A percentile compares a stretch with the other conserved stretches of the same genome.
These are phyloP conservation scores for Candida xyloterini DNA, from an alignment of 805 yeast species.

Conservation along the genomic window DNA sequence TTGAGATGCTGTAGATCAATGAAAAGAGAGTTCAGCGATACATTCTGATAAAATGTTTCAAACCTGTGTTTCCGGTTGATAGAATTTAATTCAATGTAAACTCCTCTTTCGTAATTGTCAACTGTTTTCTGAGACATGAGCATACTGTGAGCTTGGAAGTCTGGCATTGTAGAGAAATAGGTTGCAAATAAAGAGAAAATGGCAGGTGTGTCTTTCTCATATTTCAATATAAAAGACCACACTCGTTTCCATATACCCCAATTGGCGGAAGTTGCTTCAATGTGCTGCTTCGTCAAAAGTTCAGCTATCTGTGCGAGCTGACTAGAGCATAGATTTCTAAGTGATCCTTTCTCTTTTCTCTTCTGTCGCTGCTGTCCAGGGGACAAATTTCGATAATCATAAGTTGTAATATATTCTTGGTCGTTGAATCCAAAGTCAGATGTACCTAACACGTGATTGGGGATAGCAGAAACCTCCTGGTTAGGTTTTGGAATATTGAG, in stretches of 20 bases:
- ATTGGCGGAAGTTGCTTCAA: slow-evolving; percentile 22
- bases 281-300: slow-evolving; percentile 20
- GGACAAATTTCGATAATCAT: background rate
- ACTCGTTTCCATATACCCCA: slow-evolving; percentile 32
- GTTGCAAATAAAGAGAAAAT: slow-evolving; percentile 31
- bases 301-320: slow-evolving; percentile 27
- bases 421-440: slow-evolving; percentile 1
- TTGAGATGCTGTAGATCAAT: slow-evolving; percentile 8
- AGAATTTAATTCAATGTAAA: slow-evolving; percentile 16
- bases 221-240: slow-evolving; percentile 31
- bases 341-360: slow-evolving; percentile 8
- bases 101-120: slow-evolving; percentile 22
- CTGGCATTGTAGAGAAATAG: slow-evolving; percentile 14
- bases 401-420: background rate
- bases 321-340: slow-evolving; percentile 26
- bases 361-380: background rate
- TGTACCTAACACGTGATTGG: slow-evolving; percentile 2
- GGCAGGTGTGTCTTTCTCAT: slow-evolving; percentile 32
- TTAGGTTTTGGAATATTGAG: background rate
- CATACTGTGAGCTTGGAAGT: slow-evolving; percentile 20
- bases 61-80: slow-evolving; percentile 30
- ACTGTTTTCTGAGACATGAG: slow-evolving; percentile 14
- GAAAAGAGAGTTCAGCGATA: slow-evolving; percentile 16
- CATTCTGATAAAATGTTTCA: slow-evolving; percentile 34
- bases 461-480: background rate